Evolutionary conservation across 176 grass and related monocot genomes (phyloP).

Genomic region (Poa pratensis): DNA sequence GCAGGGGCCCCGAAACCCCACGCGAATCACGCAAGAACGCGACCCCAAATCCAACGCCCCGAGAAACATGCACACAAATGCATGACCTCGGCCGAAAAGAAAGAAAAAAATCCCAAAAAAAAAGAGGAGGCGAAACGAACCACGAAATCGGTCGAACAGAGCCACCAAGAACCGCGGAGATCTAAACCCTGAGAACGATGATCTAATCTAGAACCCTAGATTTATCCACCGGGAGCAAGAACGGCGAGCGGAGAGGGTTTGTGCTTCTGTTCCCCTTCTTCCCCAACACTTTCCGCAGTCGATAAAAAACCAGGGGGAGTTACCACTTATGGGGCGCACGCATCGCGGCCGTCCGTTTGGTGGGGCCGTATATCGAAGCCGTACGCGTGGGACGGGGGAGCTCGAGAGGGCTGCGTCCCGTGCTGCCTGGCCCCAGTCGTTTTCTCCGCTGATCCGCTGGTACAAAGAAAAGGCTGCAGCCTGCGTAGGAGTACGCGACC

Average conservation of each 20-base stretch:
- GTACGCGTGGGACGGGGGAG: not conserved
- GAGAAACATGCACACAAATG: conserved; percentile 32
- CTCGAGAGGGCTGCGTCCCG: not conserved
- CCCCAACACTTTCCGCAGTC: too few species aligned
- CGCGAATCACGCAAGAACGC: not conserved
- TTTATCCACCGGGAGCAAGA: conserved; percentile 15
- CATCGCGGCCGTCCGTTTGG: not conserved
- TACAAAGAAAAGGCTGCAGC: too few species aligned
- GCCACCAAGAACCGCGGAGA: not conserved
- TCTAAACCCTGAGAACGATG: not conserved
- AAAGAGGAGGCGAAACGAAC: not conserved
- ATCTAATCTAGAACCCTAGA: conserved; percentile 49
- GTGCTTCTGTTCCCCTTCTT: not conserved
- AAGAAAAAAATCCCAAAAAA: not conserved
- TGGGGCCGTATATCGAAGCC: not conserved
- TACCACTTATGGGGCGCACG: not conserved
- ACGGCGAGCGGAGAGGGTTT: not conserved
- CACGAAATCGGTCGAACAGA: not conserved
- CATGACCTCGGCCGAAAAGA: not conserved
- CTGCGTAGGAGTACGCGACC: too few species aligned
- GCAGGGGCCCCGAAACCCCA: too few species aligned
- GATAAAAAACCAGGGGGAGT: too few species aligned
- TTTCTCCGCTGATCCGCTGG: not conserved
- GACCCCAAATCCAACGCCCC: not conserved
- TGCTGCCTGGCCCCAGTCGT: conserved; percentile 5